Base-by-base conservation (phyloP, 2,329 filamentous ascomycete genomes). In the Chalaropsis thielavioides region DNA sequence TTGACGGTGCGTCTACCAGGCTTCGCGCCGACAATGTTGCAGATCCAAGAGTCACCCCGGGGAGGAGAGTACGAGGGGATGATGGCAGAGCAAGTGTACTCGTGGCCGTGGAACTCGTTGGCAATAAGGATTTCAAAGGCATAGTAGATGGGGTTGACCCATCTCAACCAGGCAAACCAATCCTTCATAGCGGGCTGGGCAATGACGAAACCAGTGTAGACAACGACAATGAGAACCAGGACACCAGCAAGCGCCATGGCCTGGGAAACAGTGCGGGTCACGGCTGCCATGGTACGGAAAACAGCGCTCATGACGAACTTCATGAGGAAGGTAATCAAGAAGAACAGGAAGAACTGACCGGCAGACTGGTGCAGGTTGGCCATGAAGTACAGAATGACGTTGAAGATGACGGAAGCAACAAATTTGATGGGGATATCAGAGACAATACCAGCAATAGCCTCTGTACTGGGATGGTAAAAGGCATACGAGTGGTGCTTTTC, bases 101-200 rank as follows among this genome's bases (percentile, higher is more conserved):
- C 69, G 1, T 77, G 79, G 4, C 79, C 78, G 67, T 83, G 80
- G 69, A 89, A 66, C 71, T 94, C 89, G 73, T 91, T 92, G 67
- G 84, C 78, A 73, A 89, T 81, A 19, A 90, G 75, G 1, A 83
- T 80, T 71, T 91, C 88, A 69, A 91, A 92, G 1, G 81, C 85
- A 70, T 91, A 91, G 56, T 79, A 84, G 43, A 91, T 81, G 0
- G 87, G 87, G 67, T 91, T 86, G 62, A 91, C 78, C 75, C 85
- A 90, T 35, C 85, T 82, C 63, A 92, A 86, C 89, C 89, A 92
- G 35, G 82, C 76, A 61, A 87, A 85, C 87, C 88, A 92, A 0
- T 81, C 81, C 24, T 84, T 80, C 86, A 87, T 90, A 70, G 87
- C 69, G 0, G 76, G 75, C 1, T 75, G 72, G 0, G 75, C 70